phyloP scores from a whole-genome alignment of 2,329 filamentous ascomycete genomes.

The Dactylonectria macrodidyma region DNA sequence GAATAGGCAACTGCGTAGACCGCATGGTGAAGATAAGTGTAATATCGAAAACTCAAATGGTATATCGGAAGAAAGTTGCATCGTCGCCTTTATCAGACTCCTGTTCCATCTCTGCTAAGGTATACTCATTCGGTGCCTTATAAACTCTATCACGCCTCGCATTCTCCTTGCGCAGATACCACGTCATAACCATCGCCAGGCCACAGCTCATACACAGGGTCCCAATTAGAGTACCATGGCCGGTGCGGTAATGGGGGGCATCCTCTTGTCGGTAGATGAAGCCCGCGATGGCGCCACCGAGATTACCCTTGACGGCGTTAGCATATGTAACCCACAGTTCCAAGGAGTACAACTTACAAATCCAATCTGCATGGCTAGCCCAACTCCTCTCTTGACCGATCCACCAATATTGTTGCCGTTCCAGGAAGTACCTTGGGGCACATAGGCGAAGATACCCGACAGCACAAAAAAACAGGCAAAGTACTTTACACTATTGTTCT shows the following conservation, averaged over 20 bases:
- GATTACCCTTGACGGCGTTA: conserved; percentile 50
- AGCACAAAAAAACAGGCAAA: conserved; percentile 61
- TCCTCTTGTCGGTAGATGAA: conserved; percentile 56
- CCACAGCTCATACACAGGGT: conserved; percentile 68
- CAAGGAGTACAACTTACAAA: conserved; percentile 46
- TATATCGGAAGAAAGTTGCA: conserved; percentile 69
- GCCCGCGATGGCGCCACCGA: conserved; percentile 52
- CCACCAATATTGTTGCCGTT: conserved; percentile 72
- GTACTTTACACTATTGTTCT: conserved; percentile 62
- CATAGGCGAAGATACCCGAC: conserved; percentile 63
- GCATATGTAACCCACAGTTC: background rate
- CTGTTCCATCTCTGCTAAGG: conserved; percentile 64
- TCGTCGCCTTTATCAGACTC: conserved; percentile 71
- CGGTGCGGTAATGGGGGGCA: conserved; percentile 68
- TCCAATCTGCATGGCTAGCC: conserved; percentile 69
- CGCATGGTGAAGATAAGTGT: no score
- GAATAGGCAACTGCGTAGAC: no score
- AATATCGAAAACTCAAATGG: conserved; percentile 53
- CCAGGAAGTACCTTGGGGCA: conserved; percentile 70
- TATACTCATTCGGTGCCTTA: conserved; percentile 65
- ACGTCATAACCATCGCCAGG: conserved; percentile 68
- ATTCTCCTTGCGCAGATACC: conserved; percentile 71
- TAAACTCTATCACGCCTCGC: conserved; percentile 63
- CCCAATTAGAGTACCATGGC: conserved; percentile 70
- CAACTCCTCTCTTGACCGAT: conserved; percentile 67